A percentile compares a stretch with the other conserved stretches of the same genome.
phyloP scores from a whole-genome alignment of 805 yeast genomes.

The Candida michaelii region DNA sequence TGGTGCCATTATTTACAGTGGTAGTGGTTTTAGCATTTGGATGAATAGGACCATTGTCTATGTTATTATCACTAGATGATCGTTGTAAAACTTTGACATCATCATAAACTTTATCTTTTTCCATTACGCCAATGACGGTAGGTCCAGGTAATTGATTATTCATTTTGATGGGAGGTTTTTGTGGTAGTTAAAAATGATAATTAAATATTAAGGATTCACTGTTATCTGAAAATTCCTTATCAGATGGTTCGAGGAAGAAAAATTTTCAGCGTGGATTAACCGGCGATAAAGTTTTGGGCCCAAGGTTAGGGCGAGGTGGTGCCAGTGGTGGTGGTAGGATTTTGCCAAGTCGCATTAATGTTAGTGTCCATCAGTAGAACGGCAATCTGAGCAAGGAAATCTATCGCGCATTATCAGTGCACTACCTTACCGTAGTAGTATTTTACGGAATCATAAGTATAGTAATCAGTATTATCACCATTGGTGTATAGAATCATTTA shows the following conservation, averaged over 20 bases:
- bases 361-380: too few species aligned
- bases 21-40: slow-evolving; percentile 67
- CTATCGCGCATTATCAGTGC: too few species aligned
- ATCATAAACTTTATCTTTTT: slow-evolving; percentile 3
- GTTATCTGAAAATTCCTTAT: slow-evolving; percentile 8
- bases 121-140: slow-evolving; percentile 6
- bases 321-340: not conserved
- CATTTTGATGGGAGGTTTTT: too few species aligned
- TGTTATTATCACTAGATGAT: slow-evolving; percentile 3
- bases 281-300: slow-evolving; percentile 1
- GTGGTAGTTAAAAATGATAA: too few species aligned
- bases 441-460: too few species aligned
- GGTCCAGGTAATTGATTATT: slow-evolving; percentile 4
- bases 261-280: slow-evolving; percentile 5
- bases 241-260: slow-evolving; percentile 7
- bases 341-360: too few species aligned
- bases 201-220: not conserved
- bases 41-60: slow-evolving; percentile 29
- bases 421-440: too few species aligned
- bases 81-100: slow-evolving; percentile 4
- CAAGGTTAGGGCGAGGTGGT: not conserved
- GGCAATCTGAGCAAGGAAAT: too few species aligned
- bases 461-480: too few species aligned
- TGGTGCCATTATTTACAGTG: slow-evolving; percentile 56
- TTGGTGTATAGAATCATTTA: too few species aligned